Evolutionary conservation across 1,284 basidiomycete species (phyloP).

Genomic region (Flammula alnicola): DNA sequence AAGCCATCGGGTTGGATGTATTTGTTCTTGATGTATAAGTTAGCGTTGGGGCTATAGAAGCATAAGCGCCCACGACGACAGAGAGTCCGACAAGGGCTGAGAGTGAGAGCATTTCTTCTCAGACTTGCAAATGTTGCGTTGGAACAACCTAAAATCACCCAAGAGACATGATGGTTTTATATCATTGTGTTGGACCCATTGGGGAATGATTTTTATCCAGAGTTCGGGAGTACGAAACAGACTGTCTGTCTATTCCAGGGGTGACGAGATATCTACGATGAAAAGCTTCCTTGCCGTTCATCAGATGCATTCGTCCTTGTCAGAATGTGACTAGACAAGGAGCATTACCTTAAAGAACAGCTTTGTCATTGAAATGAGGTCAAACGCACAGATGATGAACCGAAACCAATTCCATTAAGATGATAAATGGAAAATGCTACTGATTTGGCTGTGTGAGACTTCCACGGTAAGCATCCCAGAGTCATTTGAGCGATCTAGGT

Average conservation of each 20-base stretch:
- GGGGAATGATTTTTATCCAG: background rate
- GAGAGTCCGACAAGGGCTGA: slow-evolving; percentile 12
- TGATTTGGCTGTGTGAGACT: no score
- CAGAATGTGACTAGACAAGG: slow-evolving; percentile 2
- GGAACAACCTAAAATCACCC: background rate
- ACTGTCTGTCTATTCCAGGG: background rate
- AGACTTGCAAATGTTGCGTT: background rate
- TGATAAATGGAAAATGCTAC: no score
- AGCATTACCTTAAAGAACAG: no score
- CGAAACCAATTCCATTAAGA: no score
- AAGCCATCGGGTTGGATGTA: slow-evolving; percentile 28
- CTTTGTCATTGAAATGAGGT: no score
- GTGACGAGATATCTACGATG: background rate
- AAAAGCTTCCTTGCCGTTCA: background rate
- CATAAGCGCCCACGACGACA: slow-evolving; percentile 14
- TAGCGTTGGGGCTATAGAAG: slow-evolving; percentile 22
- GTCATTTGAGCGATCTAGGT: background rate
- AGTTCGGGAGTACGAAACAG: background rate
- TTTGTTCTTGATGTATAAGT: slow-evolving; percentile 26
- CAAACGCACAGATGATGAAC: no score
- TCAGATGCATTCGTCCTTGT: slow-evolving; percentile 7
- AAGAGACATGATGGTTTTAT: background rate
- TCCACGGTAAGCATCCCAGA: background rate
- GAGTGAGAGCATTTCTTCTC: slow-evolving; percentile 8
- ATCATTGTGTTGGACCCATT: background rate